Percentiles rank a stretch among this genome's conserved stretches.
Conservation (phyloP, 140 eudicot species). For the Bidens hawaiensis region DNA sequence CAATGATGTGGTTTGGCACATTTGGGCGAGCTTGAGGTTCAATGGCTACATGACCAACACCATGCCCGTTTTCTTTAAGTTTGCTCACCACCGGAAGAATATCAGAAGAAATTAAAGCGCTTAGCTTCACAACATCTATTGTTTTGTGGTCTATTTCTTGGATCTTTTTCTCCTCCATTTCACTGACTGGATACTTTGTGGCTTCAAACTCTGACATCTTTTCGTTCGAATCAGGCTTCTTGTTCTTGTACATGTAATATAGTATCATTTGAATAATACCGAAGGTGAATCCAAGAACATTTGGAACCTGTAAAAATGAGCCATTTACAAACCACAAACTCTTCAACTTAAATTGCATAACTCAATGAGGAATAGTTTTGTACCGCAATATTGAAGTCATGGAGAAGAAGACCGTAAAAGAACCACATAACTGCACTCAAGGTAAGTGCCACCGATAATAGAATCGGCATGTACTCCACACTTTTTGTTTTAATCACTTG, state of each 20-base stretch:
- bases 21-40: slow-evolving; percentile 15
- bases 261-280: slow-evolving; percentile 43
- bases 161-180: slow-evolving; percentile 12
- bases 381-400: slow-evolving; percentile 70
- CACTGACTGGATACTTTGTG: neutral
- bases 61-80: neutral
- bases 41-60: slow-evolving; percentile 9
- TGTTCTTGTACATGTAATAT: slow-evolving; percentile 32
- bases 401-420: slow-evolving; percentile 64
- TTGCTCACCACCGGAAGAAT: slow-evolving; percentile 26
- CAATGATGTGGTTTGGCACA: slow-evolving; percentile 25
- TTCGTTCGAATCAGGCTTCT: slow-evolving; percentile 15
- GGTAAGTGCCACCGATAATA: too few relatives aligned
- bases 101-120: slow-evolving; percentile 22
- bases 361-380: neutral
- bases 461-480: too few relatives aligned
- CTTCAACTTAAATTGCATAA: neutral
- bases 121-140: slow-evolving; percentile 26
- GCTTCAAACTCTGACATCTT: neutral
- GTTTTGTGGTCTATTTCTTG: slow-evolving; percentile 20
- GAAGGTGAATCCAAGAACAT: too few relatives aligned
- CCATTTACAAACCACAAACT: too few relatives aligned
- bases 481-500: too few relatives aligned
- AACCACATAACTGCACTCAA: too few relatives aligned
- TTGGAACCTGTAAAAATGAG: slow-evolving; percentile 43